Base-by-base conservation (phyloP, 768 basidiomycete species). In the Tricholoma flavovirens region DNA sequence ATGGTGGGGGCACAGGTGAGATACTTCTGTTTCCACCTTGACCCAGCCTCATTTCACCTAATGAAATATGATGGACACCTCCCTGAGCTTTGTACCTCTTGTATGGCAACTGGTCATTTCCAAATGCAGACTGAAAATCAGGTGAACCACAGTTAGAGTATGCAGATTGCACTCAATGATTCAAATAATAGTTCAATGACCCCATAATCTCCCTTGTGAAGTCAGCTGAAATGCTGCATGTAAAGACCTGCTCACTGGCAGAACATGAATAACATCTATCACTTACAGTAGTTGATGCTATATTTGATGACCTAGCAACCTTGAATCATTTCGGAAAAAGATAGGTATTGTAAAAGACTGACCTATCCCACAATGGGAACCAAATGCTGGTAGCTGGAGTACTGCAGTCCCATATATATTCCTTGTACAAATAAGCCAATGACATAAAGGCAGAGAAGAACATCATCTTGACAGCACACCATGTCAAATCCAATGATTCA, bases 391-490 rank as follows among this genome's bases (percentile, higher is more conserved):
- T 88, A 21, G 76, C 69, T 5, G 64, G 64, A 1, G 63, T 59
- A 15, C 74, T 80, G 17, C 69, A 60, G 17, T 70, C 54, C 24
- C 69, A 62, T 15, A 64, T 69, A 70, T 93, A 94, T 60, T 93
- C 91, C 0, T 71, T 76, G 59, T 76, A 76, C 6, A 77, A 77
- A 67, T 93, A 95, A 0, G 92, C 87, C 87, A 88, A 93, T 72
- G 80, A 77, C 87, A 93, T 93, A 53, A 86, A 67, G 0, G 67
- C 38, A 7, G 89, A 75, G 66, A 93, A 93, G 67, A 90, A 73
- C 45, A 92, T 82, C 91, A 93, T 93, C 87, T 90, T 59, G 14
- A 40, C n/a, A 40, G 19, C n/a, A n/a, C n/a, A 6, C 2, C 7
- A 5, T 10, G 38, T 40, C 38, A 40, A 19, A 40, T 40, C 38